Conservation (phyloP, 176 grass and related monocot genomes). For the Ananas comosus region DNA sequence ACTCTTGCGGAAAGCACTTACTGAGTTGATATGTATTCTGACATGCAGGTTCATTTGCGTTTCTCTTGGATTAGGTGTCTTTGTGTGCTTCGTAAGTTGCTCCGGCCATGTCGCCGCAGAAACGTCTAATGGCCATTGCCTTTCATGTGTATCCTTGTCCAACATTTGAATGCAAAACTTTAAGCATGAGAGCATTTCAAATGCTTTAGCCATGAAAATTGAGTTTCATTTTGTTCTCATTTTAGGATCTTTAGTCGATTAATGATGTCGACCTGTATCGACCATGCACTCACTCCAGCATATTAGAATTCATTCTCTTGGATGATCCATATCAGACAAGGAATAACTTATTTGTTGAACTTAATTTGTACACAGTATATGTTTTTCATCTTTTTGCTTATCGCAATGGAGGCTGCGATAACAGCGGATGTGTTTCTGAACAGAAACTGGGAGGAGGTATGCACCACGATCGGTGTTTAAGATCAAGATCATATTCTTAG, state of each 20-base stretch:
- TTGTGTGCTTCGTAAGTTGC: conserved; percentile 71
- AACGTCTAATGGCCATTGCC: conserved; percentile 58
- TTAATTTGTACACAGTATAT: conserved; percentile 36
- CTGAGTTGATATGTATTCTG: background rate
- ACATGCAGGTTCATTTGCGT: conserved; percentile 80
- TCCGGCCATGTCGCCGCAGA: conserved; percentile 88
- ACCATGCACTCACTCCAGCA: background rate
- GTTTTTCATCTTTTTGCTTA: conserved; percentile 45
- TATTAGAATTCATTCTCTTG: background rate
- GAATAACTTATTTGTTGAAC: conserved; percentile 44
- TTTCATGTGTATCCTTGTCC: conserved; percentile 88
- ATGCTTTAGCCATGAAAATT: conserved; percentile 1
- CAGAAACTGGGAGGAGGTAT: conserved; percentile 79
- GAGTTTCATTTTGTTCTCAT: background rate
- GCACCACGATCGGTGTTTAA: background rate
- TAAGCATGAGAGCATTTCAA: background rate
- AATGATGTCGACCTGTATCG: background rate
- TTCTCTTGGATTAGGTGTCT: conserved; percentile 58
- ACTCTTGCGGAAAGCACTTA: background rate
- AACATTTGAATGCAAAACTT: background rate
- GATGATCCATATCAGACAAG: background rate
- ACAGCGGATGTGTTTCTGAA: conserved; percentile 81
- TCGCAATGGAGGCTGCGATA: conserved; percentile 64
- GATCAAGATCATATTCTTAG: background rate
- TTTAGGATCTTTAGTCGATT: no score